These are phyloP conservation scores for Colletotrichum lini DNA, from an alignment of 2,329 filamentous ascomycete genomes.

Conservation along the genomic window DNA sequence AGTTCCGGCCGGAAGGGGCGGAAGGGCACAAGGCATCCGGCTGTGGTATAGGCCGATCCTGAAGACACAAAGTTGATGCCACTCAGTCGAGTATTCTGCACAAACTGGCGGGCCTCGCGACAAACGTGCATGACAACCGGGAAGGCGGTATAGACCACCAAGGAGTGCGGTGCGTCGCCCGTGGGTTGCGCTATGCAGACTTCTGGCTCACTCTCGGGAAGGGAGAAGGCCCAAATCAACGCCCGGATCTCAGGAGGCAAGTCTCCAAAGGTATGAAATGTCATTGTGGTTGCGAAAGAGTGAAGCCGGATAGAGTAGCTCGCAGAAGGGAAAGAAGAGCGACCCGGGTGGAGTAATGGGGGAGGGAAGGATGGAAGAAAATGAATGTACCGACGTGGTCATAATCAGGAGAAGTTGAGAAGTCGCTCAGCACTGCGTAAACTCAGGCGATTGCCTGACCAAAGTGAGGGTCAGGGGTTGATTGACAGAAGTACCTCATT, in stretches of 20 bases:
- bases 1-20: conserved; percentile 2
- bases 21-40: background rate
- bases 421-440: background rate
- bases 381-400: background rate
- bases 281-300: background rate
- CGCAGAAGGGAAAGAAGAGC: background rate
- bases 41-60: background rate
- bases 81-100: conserved; percentile 5
- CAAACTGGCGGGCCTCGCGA: conserved; percentile 17
- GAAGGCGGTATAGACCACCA: conserved; percentile 24
- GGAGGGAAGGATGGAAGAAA: background rate
- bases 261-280: background rate
- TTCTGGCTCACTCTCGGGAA: conserved; percentile 21
- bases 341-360: too few relatives aligned
- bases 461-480: background rate
- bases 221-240: conserved; percentile 9
- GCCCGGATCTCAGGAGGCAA: conserved; percentile 10
- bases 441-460: background rate
- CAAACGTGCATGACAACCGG: conserved; percentile 29
- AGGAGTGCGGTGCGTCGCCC: conserved; percentile 9
- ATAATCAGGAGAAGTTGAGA: background rate
- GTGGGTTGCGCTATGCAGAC: conserved; percentile 15
- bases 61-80: background rate
- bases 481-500: background rate
- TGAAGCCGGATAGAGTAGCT: background rate